A percentile compares a stretch with the other conserved stretches of the same genome.
These are phyloP conservation scores for Carallia pectinifolia DNA, from an alignment of 345 rosid species.

Conservation along the genomic window DNA sequence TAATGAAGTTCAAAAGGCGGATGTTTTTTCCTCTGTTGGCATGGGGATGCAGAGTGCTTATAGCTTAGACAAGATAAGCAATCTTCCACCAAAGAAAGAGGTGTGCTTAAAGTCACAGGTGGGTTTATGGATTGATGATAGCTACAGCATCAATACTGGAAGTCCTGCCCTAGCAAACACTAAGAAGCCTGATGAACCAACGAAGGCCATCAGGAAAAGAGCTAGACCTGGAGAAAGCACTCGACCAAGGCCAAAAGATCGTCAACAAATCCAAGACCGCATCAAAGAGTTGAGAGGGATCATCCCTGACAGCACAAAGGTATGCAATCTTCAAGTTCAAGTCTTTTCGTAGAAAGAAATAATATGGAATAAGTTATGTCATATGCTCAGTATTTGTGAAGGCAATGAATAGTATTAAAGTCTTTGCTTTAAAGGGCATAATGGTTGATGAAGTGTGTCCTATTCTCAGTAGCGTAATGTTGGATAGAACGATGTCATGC, in stretches of 20 bases:
- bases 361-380: neutral
- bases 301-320: slow-evolving; percentile 86
- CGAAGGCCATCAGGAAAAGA: slow-evolving; percentile 56
- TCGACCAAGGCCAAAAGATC: slow-evolving; percentile 92
- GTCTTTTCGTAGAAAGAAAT: slow-evolving; percentile 11
- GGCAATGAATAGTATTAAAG: neutral
- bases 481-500: no score
- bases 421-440: no score
- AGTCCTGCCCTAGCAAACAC: slow-evolving; percentile 25
- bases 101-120: slow-evolving; percentile 44
- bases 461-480: no score
- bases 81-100: slow-evolving; percentile 26
- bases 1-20: slow-evolving; percentile 25
- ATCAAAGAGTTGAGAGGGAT: slow-evolving; percentile 81
- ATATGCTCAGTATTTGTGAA: neutral
- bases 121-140: slow-evolving; percentile 74
- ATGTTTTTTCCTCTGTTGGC: slow-evolving; percentile 34
- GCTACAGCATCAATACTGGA: slow-evolving; percentile 58
- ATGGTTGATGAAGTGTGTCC: no score
- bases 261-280: slow-evolving; percentile 93
- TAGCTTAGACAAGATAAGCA: slow-evolving; percentile 24
- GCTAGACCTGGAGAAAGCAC: slow-evolving; percentile 83
- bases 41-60: slow-evolving; percentile 23
- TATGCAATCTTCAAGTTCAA: slow-evolving; percentile 24
- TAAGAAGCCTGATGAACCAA: slow-evolving; percentile 52